Base-by-base conservation (phyloP, 805 yeast genomes). In the Saccharomycopsis vini region DNA sequence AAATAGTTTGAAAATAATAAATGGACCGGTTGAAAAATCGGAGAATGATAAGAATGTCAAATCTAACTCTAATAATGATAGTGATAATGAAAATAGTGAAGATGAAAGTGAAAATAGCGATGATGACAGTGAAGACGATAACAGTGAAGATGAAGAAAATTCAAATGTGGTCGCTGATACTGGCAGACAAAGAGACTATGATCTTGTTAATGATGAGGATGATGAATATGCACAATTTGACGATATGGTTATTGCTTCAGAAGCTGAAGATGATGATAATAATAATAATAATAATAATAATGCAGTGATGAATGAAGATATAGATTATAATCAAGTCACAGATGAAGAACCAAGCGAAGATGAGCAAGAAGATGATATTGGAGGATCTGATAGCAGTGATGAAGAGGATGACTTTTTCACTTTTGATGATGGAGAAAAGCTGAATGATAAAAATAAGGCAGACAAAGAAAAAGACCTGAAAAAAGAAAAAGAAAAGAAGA, bases 291-390 rank as follows among this genome's bases (percentile, higher is more conserved):
- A 41, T 9, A 51, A 43, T 15, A 39, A 44, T 30, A 53, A 34
- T 46, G 59, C 4, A 62, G 68, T 46, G 64, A 68, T 34, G 7
- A 24, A 39, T 24, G 21, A 32, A 5, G 54, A 57, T 9, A 57
- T 69, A 4, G 62, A 76, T 52, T 74, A 80, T 54, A 75, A 75
- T 54, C 74, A 75, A 54, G 69, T 78, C 4, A 79, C 88, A 0
- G 89, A 81, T 56, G 79, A 75, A 49, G 85, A 79, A 49, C 72
- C 75, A 21, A 66, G 74, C 34, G 54, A 49, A 9, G 62, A 55
- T 24, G 62, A 54, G 5, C 66, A 56, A 4, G 56, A 47, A 20
- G 57, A 52, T 3, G 54, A 40, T 2, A 49, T 26, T 2, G 41
- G n/a, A n/a, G n/a, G n/a, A n/a, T 33, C 40, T 5, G 56, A 53